Percentiles rank a stretch among this genome's conserved stretches.
phyloP scores from a whole-genome alignment of 805 yeast species.

The Jamesozyma hellenica region DNA sequence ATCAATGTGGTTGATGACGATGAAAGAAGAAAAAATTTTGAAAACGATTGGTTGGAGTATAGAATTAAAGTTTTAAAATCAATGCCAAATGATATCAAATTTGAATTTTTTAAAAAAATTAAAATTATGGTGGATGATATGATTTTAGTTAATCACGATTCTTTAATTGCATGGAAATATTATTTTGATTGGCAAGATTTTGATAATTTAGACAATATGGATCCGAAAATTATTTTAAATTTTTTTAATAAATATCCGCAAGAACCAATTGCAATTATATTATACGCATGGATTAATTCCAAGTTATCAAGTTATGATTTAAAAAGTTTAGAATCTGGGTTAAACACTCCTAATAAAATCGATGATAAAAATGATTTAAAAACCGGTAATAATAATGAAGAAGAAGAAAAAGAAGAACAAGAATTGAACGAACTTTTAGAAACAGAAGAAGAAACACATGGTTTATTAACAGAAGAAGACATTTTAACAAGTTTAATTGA shows the following conservation, averaged over 20 bases:
- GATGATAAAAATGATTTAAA: conserved; percentile 4
- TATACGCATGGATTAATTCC: conserved; percentile 56
- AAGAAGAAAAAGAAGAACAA: conserved; percentile 7
- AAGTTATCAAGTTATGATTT: conserved; percentile 55
- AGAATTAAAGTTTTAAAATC: conserved; percentile 44
- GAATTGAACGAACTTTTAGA: conserved; percentile 21
- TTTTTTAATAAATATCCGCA: conserved; percentile 48
- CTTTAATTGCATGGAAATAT: conserved; percentile 59
- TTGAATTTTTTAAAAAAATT: conserved; percentile 33
- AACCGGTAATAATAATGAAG: background rate
- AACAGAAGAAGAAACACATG: conserved; percentile 15
- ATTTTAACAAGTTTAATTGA: conserved; percentile 41
- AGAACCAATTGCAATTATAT: conserved; percentile 51
- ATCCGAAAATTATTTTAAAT: conserved; percentile 35
- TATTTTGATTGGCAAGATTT: conserved; percentile 69
- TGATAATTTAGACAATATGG: conserved; percentile 38
- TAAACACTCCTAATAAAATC: conserved; percentile 1
- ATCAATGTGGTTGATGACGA: conserved; percentile 58
- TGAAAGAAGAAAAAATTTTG: conserved; percentile 43
- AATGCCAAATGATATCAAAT: conserved; percentile 39
- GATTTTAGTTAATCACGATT: conserved; percentile 55
- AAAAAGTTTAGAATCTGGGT: conserved; percentile 14
- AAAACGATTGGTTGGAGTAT: conserved; percentile 50
- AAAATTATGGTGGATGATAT: conserved; percentile 56
- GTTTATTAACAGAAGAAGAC: conserved; percentile 33